Percentiles rank a stretch among this genome's conserved stretches.
Evolutionary conservation across 768 basidiomycete genomes (phyloP).

Genomic region (Russula sp.): DNA sequence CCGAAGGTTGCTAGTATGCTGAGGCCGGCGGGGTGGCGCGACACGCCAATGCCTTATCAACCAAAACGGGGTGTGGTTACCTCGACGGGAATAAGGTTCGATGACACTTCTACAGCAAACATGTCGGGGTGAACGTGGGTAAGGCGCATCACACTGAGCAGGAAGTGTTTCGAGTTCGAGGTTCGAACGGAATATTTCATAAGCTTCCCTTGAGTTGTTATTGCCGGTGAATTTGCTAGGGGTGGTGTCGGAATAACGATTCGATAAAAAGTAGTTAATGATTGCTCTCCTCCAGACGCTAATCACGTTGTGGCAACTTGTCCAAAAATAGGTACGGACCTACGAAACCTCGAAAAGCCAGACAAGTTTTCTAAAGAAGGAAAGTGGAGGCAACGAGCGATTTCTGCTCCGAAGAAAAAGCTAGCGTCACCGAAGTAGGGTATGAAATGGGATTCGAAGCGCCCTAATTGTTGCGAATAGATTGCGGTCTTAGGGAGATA

Average conservation of each 20-base stretch:
- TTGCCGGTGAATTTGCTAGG: background rate
- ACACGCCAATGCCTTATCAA: background rate
- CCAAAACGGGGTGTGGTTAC: background rate
- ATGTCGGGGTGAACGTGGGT: background rate
- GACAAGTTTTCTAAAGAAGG: constrained; percentile 16
- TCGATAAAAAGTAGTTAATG: background rate
- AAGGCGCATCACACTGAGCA: background rate
- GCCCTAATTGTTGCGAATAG: background rate
- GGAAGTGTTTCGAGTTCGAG: background rate
- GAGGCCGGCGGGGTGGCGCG: background rate
- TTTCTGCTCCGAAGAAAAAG: constrained; percentile 12
- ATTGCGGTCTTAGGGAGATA: background rate
- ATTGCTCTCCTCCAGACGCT: background rate
- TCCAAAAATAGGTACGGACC: constrained; percentile 3
- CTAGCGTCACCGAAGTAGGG: background rate
- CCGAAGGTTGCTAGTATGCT: background rate
- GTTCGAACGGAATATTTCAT: background rate
- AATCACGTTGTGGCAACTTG: background rate
- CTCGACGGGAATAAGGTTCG: background rate
- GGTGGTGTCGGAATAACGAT: constrained; percentile 8
- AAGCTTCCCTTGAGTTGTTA: constrained; percentile 2
- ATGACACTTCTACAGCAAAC: background rate
- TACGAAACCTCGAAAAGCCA: constrained; percentile 14
- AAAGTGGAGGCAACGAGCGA: constrained; percentile 7
- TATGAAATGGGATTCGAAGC: too few species aligned